Percentiles rank a stretch among this genome's conserved stretches.
Conservation (phyloP, 2,329 filamentous ascomycete species). For the Fusarium torulosum region DNA sequence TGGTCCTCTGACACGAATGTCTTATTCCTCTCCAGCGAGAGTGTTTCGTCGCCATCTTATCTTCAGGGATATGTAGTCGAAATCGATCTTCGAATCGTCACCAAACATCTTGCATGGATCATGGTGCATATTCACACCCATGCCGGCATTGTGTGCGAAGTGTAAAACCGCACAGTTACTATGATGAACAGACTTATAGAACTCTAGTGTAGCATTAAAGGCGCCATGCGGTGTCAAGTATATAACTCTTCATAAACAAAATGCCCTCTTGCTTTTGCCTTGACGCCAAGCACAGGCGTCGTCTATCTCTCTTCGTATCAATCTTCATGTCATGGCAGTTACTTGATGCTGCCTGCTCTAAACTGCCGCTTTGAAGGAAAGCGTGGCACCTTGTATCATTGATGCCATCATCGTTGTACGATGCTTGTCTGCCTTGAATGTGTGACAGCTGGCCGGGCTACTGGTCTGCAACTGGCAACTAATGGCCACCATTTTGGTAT, state of each 20-base stretch:
- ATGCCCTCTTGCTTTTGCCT: slow-evolving; percentile 38
- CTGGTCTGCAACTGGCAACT: slow-evolving; percentile 29
- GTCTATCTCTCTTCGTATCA: slow-evolving; percentile 30
- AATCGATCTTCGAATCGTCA: slow-evolving; percentile 16
- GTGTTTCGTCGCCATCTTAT: neutral
- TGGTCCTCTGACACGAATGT: neutral
- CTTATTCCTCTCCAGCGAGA: neutral
- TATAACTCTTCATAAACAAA: slow-evolving; percentile 43
- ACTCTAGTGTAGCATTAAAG: slow-evolving; percentile 41
- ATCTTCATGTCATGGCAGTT: slow-evolving; percentile 7
- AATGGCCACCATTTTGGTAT: slow-evolving; percentile 41
- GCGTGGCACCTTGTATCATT: slow-evolving; percentile 10
- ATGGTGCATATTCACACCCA: slow-evolving; percentile 1
- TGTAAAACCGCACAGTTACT: neutral
- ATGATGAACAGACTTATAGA: slow-evolving; percentile 21
- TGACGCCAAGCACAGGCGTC: slow-evolving; percentile 34
- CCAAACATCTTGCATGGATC: neutral
- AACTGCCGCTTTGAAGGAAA: slow-evolving; percentile 1
- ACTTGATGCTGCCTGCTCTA: slow-evolving; percentile 13
- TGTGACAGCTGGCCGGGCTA: slow-evolving; percentile 23
- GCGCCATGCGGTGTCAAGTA: slow-evolving; percentile 36
- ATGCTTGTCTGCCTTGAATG: slow-evolving; percentile 23
- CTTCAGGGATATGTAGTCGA: neutral
- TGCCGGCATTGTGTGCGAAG: neutral
- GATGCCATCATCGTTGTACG: slow-evolving; percentile 24